Base-by-base conservation (phyloP, 2,329 filamentous ascomycete genomes). In the Trichoderma atroviride region DNA sequence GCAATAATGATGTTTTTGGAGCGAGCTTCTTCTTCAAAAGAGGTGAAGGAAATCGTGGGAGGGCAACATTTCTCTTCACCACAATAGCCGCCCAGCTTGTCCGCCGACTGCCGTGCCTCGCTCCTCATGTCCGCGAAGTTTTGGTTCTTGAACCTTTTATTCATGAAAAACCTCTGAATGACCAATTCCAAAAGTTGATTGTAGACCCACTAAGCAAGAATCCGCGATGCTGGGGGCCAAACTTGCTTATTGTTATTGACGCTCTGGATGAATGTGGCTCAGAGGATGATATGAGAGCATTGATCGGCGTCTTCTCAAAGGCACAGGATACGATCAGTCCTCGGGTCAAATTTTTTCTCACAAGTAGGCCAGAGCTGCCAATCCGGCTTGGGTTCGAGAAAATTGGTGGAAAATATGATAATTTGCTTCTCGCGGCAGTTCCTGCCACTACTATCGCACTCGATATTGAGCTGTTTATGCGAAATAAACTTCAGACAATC, bases 1-100 rank as follows among this genome's bases (percentile, higher is more conserved):
- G 58, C 5, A 22, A 52, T 0, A 50, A 53, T 1, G 31, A 35
- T 5, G 22, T 37, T 4, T 76, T 82, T 19, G 78, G 75, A 24
- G 78, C 78, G 1, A 81, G 78, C 65, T 84, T 84, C 71, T 83
- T 84, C 75, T 85, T 85, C 74, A 82, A 82, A 64, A 79, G 75
- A 70, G 81, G 79, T 1, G 80, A 82, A 60, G 74, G 72, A 4
- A 80, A 83, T 70, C 76, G 79, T 31, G 77, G 78, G 1, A 76
- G 75, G 55, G 76, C 78, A 2, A 71, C 71, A 5, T 77, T 74
- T 59, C 76, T 85, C 47, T 78, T 85, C 19, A 74, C 81, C 0
- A 84, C 82, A 0, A 73, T 85, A 37, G 77, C 79, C 6, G 68
- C 69, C 10, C 75, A 83, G 50, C 72, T 84, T 2, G 72, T 75